These are phyloP conservation scores for Eutypa lata DNA, from an alignment of 2,329 filamentous ascomycete genomes.

Conservation along the genomic window DNA sequence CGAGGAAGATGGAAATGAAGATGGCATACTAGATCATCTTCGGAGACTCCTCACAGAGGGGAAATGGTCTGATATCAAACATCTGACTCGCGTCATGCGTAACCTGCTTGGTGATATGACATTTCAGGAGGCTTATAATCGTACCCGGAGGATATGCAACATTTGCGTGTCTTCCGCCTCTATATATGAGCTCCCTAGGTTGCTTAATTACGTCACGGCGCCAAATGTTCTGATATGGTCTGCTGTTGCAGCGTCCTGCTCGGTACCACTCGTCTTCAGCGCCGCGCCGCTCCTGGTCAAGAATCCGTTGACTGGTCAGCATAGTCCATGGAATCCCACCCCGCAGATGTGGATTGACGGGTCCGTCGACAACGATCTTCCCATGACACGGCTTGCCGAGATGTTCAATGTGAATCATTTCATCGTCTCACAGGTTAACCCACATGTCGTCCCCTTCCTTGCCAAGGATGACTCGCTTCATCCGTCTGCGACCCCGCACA, in stretches of 20 bases:
- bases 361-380: slow-evolving; percentile 90
- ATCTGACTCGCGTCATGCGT: slow-evolving; percentile 79
- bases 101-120: slow-evolving; percentile 82
- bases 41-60: slow-evolving; percentile 76
- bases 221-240: slow-evolving; percentile 97
- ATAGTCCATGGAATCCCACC: slow-evolving; percentile 80
- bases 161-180: slow-evolving; percentile 89
- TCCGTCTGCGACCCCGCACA: slow-evolving; percentile 27
- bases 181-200: slow-evolving; percentile 78
- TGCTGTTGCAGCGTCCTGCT: slow-evolving; percentile 92
- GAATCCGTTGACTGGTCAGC: slow-evolving; percentile 73
- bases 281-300: slow-evolving; percentile 78
- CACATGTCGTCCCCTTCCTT: slow-evolving; percentile 86
- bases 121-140: slow-evolving; percentile 93
- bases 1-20: slow-evolving; percentile 55
- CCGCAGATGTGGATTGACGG: slow-evolving; percentile 90
- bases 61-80: slow-evolving; percentile 78
- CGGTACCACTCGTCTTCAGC: slow-evolving; percentile 82
- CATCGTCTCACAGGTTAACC: slow-evolving; percentile 95
- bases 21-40: slow-evolving; percentile 66
- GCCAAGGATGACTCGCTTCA: slow-evolving; percentile 65
- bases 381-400: slow-evolving; percentile 83
- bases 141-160: slow-evolving; percentile 87
- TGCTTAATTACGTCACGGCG: slow-evolving; percentile 90
- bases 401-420: slow-evolving; percentile 99